Evolutionary conservation across 768 basidiomycete species (phyloP), one percentile per base, ranked within the genome.

Genomic region (Cubamyces lactineus): DNA sequence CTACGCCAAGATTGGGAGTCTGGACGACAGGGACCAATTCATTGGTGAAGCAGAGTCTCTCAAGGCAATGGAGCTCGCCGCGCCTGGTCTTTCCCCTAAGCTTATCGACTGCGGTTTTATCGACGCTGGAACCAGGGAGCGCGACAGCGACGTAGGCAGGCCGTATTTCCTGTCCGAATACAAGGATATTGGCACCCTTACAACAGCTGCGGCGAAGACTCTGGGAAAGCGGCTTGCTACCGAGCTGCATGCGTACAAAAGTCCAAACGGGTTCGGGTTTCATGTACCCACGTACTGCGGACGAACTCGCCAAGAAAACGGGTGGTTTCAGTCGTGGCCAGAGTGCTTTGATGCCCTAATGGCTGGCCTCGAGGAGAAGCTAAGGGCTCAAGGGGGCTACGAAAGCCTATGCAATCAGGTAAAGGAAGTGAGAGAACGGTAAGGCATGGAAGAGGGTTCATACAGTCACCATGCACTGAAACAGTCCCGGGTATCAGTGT

Each of bases 131-230:
- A 59, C 69, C 13, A 67, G 69, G 17, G 71, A 72, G 62, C 63
- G 65, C 16, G 70, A 74, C 13, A 65, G 71, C 7, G 63, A 62
- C 19, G 69, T 72, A 21, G 82, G 80, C 11, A 72, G 68, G 38
- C 88, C 89, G 0, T 88, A 81, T 70, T 88, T 92, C 74, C 80
- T 92, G 48, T 88, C 87, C 0, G 87, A 92, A 71, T 91, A 89
- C 78, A 90, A 85, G 70, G 78, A 85, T 38, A 73, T 92, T 16
- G 70, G 72, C 0, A 67, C 77, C 30, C 75, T 92, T 16, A 79
- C 79, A 13, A 70, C 74, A 23, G 65, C 72, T 17, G 75, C 84
- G 13, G 86, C 84, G 2, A 72, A 73, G 49, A 67, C 74, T 13
- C 78, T 92, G 7, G 91, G 84, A 9, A 78, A 78, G 71, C 79